Evolutionary conservation across 495 filamentous ascomycete species (phyloP), one percentile per base, ranked within the genome.

Genomic region (Trichoderma gamsii): DNA sequence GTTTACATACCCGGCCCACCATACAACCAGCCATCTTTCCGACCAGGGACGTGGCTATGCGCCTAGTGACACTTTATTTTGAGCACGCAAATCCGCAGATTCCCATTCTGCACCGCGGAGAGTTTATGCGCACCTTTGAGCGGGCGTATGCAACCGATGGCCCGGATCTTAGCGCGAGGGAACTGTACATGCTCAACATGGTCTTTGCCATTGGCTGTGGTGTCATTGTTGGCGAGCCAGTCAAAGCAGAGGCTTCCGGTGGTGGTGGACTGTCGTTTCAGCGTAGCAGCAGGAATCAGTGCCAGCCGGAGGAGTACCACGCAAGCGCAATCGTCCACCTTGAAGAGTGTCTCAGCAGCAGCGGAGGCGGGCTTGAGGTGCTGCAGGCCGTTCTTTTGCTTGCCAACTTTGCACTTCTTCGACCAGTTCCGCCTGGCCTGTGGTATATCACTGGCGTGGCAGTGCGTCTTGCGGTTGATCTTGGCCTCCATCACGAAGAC

Each of bases 401-500:
- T 59, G 94, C 94, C 41, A 91, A 92, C 51, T 97, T 97, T 82
- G 94, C 94, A 2, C 78, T 98, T 51, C 82, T 98, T 70, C 83
- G 94, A 70, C 94, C 94, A 3, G 92, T 98, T 63, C 91, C 94
- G 4, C 94, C 94, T 0, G 94, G 94, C 59, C 79, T 98, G 35
- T 98, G 94, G 94, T 98, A 98, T 75, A 98, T 98, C 66, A 89
- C 96, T 64, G 94, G 94, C 15, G 93, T 97, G 41, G 94, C 94
- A 3, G 89, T 93, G 70, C 89, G 94, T 69, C 74, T 97, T 43
- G 94, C 91, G 13, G 91, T 97, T 56, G 94, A 98, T 75, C 83
- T 97, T 23, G 95, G 94, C 41, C 81, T 98, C 52, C 93, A 98
- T 76, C 93, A 92, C 72, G 94, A 98, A 74, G 94, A 97, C 72